A percentile compares a stretch with the other conserved stretches of the same genome.
Conservation (phyloP, 2,329 filamentous ascomycete species). For the Dissoconium aciculare region DNA sequence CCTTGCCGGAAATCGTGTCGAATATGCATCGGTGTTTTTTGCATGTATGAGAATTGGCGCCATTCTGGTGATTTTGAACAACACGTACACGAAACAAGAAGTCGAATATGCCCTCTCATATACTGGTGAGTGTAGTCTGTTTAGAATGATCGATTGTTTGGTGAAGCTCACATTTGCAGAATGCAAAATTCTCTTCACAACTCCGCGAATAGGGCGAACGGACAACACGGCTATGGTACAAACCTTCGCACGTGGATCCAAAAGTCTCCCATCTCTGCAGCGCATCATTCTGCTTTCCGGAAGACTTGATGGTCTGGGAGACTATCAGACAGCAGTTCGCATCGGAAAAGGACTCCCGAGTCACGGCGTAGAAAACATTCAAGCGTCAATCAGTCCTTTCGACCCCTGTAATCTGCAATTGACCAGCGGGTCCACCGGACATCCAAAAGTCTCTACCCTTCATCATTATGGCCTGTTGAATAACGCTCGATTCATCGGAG, state of each 20-base stretch:
- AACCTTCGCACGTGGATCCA: constrained; percentile 8
- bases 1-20: constrained; percentile 50
- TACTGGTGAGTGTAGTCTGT: constrained; percentile 39
- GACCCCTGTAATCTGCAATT: constrained; percentile 63
- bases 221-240: constrained; percentile 46
- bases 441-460: constrained; percentile 60
- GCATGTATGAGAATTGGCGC: constrained; percentile 42
- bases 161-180: constrained; percentile 33
- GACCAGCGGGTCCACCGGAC: constrained; percentile 58
- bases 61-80: constrained; percentile 60
- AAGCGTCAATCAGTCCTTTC: constrained; percentile 43
- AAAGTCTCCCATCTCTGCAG: constrained; percentile 12
- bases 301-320: constrained; percentile 10
- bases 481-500: constrained; percentile 33
- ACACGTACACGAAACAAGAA: constrained; percentile 63
- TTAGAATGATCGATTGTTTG: background rate
- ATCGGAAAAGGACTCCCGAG: constrained; percentile 36
- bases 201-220: constrained; percentile 49
- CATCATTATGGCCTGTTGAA: constrained; percentile 30
- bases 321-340: constrained; percentile 18
- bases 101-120: constrained; percentile 57
- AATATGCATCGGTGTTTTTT: constrained; percentile 54
- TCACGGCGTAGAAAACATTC: constrained; percentile 38
- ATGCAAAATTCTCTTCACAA: constrained; percentile 60
- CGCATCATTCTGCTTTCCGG: constrained; percentile 17